Conservation (phyloP, 352 stramenopile species). For the Pythium periplocum region DNA sequence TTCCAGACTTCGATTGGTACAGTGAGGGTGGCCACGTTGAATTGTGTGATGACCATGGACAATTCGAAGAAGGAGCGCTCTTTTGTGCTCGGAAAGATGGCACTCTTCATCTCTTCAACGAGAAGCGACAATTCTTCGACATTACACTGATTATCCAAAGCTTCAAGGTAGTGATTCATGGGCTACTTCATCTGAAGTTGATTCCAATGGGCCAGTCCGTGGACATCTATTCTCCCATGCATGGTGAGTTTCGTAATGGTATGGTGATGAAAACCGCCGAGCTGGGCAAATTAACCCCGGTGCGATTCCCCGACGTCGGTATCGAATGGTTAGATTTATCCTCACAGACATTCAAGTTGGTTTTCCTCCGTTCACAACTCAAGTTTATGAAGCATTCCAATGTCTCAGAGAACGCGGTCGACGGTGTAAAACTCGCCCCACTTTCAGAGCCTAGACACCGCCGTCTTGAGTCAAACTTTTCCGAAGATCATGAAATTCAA, state of each 20-base stretch:
- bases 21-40: conserved; percentile 44
- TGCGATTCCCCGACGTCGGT: conserved; percentile 20
- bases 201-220: conserved; percentile 40
- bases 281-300: conserved; percentile 33
- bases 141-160: conserved; percentile 23
- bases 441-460: not conserved
- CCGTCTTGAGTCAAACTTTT: conserved; percentile 1
- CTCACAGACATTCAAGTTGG: conserved; percentile 51
- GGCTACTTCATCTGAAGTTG: conserved; percentile 31
- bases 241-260: conserved; percentile 28
- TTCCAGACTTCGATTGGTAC: conserved; percentile 44
- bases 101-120: conserved; percentile 51
- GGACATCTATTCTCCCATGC: conserved; percentile 55
- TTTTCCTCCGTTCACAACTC: conserved; percentile 21
- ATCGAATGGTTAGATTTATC: conserved; percentile 55
- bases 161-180: conserved; percentile 58
- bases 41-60: conserved; percentile 25
- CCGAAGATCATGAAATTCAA: not conserved
- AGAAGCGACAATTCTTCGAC: conserved; percentile 45
- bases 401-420: not conserved
- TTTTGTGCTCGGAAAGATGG: conserved; percentile 33
- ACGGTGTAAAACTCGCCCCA: not conserved
- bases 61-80: conserved; percentile 44
- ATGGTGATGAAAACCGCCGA: conserved; percentile 35
- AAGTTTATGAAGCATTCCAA: not conserved